Base-by-base conservation (phyloP, 2,329 filamentous ascomycete genomes). In the Monascus ruber region DNA sequence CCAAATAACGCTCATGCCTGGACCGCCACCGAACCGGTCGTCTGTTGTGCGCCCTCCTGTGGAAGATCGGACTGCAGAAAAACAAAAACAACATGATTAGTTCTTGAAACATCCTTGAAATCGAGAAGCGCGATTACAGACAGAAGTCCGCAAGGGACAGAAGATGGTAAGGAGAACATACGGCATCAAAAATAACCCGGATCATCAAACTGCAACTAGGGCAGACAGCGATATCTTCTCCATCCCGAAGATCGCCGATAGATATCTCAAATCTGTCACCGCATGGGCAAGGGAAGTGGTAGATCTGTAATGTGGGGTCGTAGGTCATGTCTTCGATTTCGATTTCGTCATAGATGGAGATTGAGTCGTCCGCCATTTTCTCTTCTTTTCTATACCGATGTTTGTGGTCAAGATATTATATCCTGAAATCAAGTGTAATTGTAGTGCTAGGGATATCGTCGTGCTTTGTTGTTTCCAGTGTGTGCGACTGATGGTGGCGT, bases 251-350 rank as follows among this genome's bases (percentile, higher is more conserved):
- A 61, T 96, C 88, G 40, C 74, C 77, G 40, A 96, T 77, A 17
- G 76, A 76, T 56, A 91, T 95, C 68, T 95, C 85, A 68, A 98
- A 98, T 43, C 85, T 78, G 68, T 98, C 91, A 69, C 91, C 91
- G 65, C 91, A 98, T 1, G 91, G 91, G 62, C 91, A 98, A 9
- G 91, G 91, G 62, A 94, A 94, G 66, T 89, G 83, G 69, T 94
- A 98, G 52, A 94, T 81, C 62, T 94, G 82, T 32, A 87, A 74
- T 4, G 73, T 72, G 35, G 79, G 69, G 63, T 95, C 87, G 62
- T 77, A 95, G 55, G 84, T 91, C 87, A 95, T 94, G 66, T 98
- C 91, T 64, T 96, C 89, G 69, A 96, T 95, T 63, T 96, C 89
- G 64, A 96, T 89, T 65, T 95, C 89, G 58, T 96, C 89, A 71